Percentiles rank a stretch among this genome's conserved stretches.
These are phyloP conservation scores for Rhizopus delemar DNA, from an alignment of 371 early-diverging fungal genomes.

Conservation along the genomic window DNA sequence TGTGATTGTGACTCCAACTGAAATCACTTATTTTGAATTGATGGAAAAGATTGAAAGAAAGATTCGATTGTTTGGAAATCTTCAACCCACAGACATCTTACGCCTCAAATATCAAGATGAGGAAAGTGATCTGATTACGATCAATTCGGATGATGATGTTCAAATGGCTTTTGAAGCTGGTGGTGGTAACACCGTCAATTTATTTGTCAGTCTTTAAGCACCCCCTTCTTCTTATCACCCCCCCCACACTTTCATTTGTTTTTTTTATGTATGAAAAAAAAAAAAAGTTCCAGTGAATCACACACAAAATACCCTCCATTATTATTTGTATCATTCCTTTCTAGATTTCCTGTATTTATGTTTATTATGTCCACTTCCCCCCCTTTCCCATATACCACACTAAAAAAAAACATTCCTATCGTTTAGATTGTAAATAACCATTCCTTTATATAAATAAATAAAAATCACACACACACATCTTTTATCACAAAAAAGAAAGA, in stretches of 20 bases:
- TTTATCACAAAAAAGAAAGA: background rate
- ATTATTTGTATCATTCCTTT: background rate
- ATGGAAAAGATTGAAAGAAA: slow-evolving; percentile 84
- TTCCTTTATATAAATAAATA: background rate
- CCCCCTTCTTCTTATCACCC: background rate
- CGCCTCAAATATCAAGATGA: slow-evolving; percentile 89
- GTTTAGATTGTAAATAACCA: too few relatives aligned
- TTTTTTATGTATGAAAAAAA: background rate
- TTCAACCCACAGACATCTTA: slow-evolving; percentile 50
- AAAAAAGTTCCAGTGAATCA: background rate
- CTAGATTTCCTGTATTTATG: background rate
- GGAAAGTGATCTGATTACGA: slow-evolving; percentile 85
- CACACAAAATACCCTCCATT: background rate
- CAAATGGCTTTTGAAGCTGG: slow-evolving; percentile 87
- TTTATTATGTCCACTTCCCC: background rate
- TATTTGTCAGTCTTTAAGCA: slow-evolving; percentile 40
- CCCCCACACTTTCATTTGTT: background rate
- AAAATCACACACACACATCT: background rate
- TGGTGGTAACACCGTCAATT: slow-evolving; percentile 46
- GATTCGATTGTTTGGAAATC: slow-evolving; percentile 76
- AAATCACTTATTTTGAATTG: slow-evolving; percentile 75
- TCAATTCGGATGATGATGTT: slow-evolving; percentile 90
- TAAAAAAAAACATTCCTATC: too few relatives aligned
- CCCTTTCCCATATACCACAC: too few relatives aligned
- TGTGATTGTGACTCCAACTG: slow-evolving; percentile 76